Percentiles rank a stretch among this genome's conserved stretches.
These are phyloP conservation scores for Talaromyces albobiverticillius DNA, from an alignment of 2,329 filamentous ascomycete species.

Conservation along the genomic window DNA sequence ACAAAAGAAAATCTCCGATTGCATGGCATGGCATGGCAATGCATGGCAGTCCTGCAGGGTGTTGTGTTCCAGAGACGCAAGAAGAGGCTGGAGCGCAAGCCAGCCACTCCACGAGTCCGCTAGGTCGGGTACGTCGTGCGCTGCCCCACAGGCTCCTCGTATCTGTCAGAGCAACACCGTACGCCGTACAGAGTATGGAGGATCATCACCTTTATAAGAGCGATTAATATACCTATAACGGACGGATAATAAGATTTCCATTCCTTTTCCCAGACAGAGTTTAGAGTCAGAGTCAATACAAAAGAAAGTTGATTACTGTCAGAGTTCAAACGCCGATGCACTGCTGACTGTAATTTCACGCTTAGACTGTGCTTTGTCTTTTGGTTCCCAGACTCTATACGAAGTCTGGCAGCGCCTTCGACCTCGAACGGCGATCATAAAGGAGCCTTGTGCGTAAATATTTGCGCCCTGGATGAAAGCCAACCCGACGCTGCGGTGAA, in stretches of 20 bases:
- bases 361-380: too few species aligned
- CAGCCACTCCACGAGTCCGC: slow-evolving; percentile 6
- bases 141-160: slow-evolving; percentile 9
- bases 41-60: neutral
- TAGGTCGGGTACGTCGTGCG: neutral
- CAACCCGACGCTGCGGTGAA: neutral
- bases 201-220: neutral
- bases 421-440: too few species aligned
- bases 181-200: neutral
- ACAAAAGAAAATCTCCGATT: slow-evolving; percentile 9
- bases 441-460: neutral
- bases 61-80: neutral
- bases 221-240: neutral
- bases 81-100: neutral
- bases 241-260: neutral
- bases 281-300: neutral
- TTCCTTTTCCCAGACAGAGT: neutral
- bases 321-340: neutral
- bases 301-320: neutral
- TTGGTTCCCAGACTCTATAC: too few species aligned
- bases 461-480: neutral
- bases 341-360: neutral
- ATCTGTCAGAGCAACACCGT: neutral
- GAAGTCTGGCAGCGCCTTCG: too few species aligned
- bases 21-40: too few species aligned